A percentile compares a stretch with the other conserved stretches of the same genome.
Conservation (phyloP, 495 filamentous ascomycete species). For the Talaromyces thailandensis region DNA sequence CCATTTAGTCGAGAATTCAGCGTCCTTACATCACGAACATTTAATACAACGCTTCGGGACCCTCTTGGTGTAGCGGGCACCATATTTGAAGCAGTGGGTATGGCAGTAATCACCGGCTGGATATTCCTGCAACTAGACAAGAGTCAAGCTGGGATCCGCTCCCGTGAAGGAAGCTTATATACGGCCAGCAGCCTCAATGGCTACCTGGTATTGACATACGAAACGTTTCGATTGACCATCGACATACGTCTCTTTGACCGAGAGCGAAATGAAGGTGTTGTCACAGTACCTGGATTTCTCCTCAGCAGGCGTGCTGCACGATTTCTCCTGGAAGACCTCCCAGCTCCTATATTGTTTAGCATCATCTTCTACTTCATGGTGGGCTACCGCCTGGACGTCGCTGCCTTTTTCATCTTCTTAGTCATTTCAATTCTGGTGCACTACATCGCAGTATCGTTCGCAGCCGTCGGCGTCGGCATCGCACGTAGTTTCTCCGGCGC, state of each 20-base stretch:
- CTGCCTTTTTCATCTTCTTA: slow-evolving; percentile 62
- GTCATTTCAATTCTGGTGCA: slow-evolving; percentile 52
- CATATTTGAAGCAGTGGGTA: slow-evolving; percentile 52
- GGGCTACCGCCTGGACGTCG: slow-evolving; percentile 50
- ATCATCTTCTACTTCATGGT: slow-evolving; percentile 70
- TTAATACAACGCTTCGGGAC: slow-evolving; percentile 59
- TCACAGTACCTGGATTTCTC: slow-evolving; percentile 56
- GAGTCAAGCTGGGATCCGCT: slow-evolving; percentile 48
- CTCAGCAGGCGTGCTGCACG: slow-evolving; percentile 57
- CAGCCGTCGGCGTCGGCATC: slow-evolving; percentile 48
- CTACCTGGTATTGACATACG: slow-evolving; percentile 64
- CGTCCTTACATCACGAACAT: slow-evolving; percentile 56
- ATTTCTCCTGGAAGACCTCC: slow-evolving; percentile 56
- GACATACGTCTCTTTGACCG: slow-evolving; percentile 69
- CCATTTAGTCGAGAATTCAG: slow-evolving; percentile 49
- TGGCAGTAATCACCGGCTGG: slow-evolving; percentile 62
- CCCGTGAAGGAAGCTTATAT: slow-evolving; percentile 60
- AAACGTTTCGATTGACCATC: slow-evolving; percentile 59
- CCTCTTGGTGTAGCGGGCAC: slow-evolving; percentile 62
- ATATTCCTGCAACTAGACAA: slow-evolving; percentile 55
- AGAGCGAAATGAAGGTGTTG: slow-evolving; percentile 61
- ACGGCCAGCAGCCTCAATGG: slow-evolving; percentile 58
- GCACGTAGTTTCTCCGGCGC: slow-evolving; percentile 54
- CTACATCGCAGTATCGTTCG: slow-evolving; percentile 55
- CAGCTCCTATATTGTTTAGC: slow-evolving; percentile 57